Evolutionary conservation across 2,329 filamentous ascomycete genomes (phyloP).

Genomic region (Colletotrichum horii): DNA sequence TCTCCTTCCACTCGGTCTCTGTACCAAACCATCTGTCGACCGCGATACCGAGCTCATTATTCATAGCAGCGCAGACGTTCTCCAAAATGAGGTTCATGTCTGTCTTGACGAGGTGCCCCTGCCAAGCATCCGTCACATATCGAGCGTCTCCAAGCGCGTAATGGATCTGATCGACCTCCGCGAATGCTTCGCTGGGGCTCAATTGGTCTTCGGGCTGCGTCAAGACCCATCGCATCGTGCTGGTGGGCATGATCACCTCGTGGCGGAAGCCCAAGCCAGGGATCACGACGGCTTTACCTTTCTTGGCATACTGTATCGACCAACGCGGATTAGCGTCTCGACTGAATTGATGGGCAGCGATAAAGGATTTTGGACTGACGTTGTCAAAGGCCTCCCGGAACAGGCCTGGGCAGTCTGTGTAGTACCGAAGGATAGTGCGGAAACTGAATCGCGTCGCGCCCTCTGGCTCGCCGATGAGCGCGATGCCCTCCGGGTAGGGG

Average conservation of each 20-base stretch:
- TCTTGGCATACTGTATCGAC: conserved; percentile 42
- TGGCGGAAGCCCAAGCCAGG: conserved; percentile 43
- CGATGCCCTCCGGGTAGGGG: conserved; percentile 29
- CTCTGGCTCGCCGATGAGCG: conserved; percentile 29
- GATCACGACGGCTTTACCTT: conserved; percentile 44
- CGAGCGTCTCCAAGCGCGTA: conserved; percentile 40
- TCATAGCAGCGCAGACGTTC: conserved; percentile 35
- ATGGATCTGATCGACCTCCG: conserved; percentile 40
- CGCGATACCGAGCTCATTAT: conserved; percentile 36
- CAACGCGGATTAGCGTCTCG: neutral
- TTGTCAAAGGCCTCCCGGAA: conserved; percentile 35
- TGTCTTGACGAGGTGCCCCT: conserved; percentile 37
- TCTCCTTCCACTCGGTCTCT: conserved; percentile 37
- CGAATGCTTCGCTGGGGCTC: conserved; percentile 37
- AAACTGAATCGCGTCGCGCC: conserved; percentile 30
- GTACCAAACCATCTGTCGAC: conserved; percentile 40
- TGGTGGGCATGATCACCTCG: conserved; percentile 47
- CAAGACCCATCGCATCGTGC: conserved; percentile 42
- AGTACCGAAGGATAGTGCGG: conserved; percentile 31
- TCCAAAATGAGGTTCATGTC: conserved; percentile 40
- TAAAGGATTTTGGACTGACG: conserved; percentile 14
- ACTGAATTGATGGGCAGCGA: neutral
- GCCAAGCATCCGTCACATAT: conserved; percentile 39
- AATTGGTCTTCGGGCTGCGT: conserved; percentile 43
- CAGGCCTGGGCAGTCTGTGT: conserved; percentile 32